Evolutionary conservation across 495 filamentous ascomycete species (phyloP).

Genomic region (Penicillium mononematosum): DNA sequence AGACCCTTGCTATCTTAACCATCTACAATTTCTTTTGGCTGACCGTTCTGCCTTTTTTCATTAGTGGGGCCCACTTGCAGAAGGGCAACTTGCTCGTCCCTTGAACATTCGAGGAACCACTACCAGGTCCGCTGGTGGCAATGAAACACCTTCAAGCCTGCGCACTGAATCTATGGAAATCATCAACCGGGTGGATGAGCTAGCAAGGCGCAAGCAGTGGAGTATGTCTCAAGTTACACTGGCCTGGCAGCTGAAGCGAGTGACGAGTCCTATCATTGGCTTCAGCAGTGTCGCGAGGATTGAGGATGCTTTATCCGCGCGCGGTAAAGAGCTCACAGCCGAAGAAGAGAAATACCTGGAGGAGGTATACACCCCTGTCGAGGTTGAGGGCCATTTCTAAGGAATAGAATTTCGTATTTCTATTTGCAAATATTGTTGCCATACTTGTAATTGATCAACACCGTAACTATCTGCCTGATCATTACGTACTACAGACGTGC

Average conservation of each 20-base stretch:
- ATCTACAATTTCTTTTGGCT: background rate
- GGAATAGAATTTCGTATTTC: too few species aligned
- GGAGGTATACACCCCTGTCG: conserved; percentile 53
- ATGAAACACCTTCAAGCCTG: conserved; percentile 32
- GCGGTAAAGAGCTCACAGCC: conserved; percentile 45
- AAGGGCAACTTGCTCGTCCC: conserved; percentile 41
- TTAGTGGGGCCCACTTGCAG: conserved; percentile 48
- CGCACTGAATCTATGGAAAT: conserved; percentile 35
- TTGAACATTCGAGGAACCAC: conserved; percentile 27
- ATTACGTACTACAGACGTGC: too few species aligned
- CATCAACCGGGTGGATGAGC: conserved; percentile 54
- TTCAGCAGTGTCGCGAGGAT: conserved; percentile 54
- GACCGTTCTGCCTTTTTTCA: background rate
- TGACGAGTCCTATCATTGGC: conserved; percentile 57
- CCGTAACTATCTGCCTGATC: too few species aligned
- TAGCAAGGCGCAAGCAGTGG: conserved; percentile 55
- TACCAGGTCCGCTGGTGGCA: background rate
- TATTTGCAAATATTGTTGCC: too few species aligned
- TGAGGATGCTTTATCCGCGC: conserved; percentile 50
- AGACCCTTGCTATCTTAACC: background rate
- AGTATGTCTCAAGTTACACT: conserved; percentile 58
- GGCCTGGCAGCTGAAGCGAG: conserved; percentile 57
- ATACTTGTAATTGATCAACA: too few species aligned
- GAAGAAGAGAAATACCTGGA: conserved; percentile 60
- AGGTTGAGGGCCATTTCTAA: conserved; percentile 18